These are phyloP conservation scores for Leptomonas pyrrhocoris DNA, from an alignment of 208 protist genomes.

Conservation along the genomic window DNA sequence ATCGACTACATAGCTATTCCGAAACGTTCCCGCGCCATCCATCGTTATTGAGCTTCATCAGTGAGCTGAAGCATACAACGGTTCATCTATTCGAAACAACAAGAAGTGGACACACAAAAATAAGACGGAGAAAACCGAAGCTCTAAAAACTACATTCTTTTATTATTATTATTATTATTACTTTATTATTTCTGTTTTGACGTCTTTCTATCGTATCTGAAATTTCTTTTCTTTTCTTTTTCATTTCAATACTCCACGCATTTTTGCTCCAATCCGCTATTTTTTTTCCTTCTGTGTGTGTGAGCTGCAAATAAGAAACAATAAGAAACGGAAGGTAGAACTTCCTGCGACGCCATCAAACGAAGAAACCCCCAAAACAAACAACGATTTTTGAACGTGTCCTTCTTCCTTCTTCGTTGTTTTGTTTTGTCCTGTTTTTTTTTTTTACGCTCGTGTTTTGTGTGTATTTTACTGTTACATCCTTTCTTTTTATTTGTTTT, in stretches of 20 bases:
- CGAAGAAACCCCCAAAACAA: too few relatives aligned
- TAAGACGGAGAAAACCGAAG: background rate
- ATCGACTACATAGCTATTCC: background rate
- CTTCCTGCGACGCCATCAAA: too few relatives aligned
- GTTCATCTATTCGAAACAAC: background rate
- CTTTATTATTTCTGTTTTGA: background rate
- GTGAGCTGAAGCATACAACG: background rate
- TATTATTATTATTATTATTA: background rate
- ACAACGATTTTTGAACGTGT: too few relatives aligned
- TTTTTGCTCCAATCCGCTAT: too few relatives aligned
- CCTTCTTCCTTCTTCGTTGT: too few relatives aligned
- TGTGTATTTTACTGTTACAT: background rate
- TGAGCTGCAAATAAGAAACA: too few relatives aligned
- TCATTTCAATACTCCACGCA: too few relatives aligned
- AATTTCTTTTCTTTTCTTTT: background rate
- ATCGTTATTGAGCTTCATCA: conserved; percentile 4
- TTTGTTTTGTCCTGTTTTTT: conserved; percentile 1
- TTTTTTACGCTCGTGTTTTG: background rate
- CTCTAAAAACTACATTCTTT: background rate
- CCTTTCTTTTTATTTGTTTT: conserved; percentile 9
- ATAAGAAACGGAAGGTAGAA: too few relatives aligned
- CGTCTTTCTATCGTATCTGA: background rate
- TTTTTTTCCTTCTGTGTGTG: background rate
- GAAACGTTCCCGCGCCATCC: background rate
- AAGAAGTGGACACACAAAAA: conserved; percentile 4